Evolutionary conservation across 768 basidiomycete genomes (phyloP), one percentile per base, ranked within the genome.

Genomic region (Hygrocybe coccinea): DNA sequence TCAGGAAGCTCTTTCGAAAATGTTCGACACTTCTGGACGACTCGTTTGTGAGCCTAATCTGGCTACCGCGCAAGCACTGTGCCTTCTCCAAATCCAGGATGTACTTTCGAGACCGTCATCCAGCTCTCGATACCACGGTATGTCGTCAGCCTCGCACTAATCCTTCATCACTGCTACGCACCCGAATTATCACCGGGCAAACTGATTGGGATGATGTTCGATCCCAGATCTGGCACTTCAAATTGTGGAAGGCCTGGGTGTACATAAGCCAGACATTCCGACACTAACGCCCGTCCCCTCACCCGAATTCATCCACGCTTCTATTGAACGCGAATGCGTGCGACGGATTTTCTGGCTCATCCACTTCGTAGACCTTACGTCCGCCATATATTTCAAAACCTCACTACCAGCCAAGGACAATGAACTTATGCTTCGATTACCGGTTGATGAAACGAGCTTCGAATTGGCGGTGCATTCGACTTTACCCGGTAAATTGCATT

Each of bases 261-360:
- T 88, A 34, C 81, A 84, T 63, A 76, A 76, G 59, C 79, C 82
- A 37, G 85, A 88, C 57, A 77, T 79, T 61, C 80, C 82, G 35
- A 76, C 78, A 53, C 74, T 81, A 58, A 79, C 85, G 37, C 79
- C 83, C 46, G 70, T 80, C 41, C 82, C 83, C 50, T 76, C 82
- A 56, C 73, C 80, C 51, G 79, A 81, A 51, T 81, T 81, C 60
- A 82, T 83, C 21, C 78, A 84, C 58, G 74, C 74, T 52, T 79
- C 79, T 46, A 81, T 87, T 60, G 84, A 89, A 63, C 85, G 83
- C 57, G 89, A 92, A 72, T 86, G 86, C 58, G 75, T 84, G n/a
- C 84, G 89, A 45, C 82, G 89, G 54, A 82, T 87, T 56, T 90
- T 91, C 69, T 91, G 89, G 89, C 74, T 88, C 53, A 81, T 88